Conservation (phyloP, 148 eudicot genomes). For the Silene latifolia region DNA sequence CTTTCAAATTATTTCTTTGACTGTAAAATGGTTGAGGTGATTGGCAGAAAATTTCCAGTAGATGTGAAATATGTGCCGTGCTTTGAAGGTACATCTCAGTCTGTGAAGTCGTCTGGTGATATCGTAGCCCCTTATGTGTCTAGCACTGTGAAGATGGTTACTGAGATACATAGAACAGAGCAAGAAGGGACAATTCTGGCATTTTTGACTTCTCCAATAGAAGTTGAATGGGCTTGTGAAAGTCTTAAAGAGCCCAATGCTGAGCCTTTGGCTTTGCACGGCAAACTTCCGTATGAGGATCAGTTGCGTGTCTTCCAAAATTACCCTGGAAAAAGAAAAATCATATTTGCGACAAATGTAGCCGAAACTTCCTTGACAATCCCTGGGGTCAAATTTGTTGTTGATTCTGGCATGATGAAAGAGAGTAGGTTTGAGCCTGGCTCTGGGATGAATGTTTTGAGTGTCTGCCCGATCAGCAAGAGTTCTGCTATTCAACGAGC, state of each 20-base stretch:
- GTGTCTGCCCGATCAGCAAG: conserved; percentile 73
- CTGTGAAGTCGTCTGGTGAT: conserved; percentile 19
- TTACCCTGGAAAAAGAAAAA: conserved; percentile 67
- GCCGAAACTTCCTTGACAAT: conserved; percentile 97
- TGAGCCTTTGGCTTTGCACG: conserved; percentile 71
- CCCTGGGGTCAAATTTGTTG: conserved; percentile 85
- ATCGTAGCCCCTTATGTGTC: conserved; percentile 50
- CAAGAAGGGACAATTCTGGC: conserved; percentile 80
- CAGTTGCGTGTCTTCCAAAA: conserved; percentile 62
- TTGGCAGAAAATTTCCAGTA: conserved; percentile 83
- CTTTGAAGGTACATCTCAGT: conserved; percentile 32
- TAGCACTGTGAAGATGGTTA: conserved; percentile 54
- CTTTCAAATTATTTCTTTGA: conserved; percentile 76
- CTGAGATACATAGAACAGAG: conserved; percentile 66
- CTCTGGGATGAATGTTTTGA: conserved; percentile 87
- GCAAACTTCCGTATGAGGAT: conserved; percentile 74
- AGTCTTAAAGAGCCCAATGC: conserved; percentile 41
- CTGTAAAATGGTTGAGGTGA: conserved; percentile 58
- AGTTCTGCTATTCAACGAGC: conserved; percentile 93
- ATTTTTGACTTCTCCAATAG: conserved; percentile 81
- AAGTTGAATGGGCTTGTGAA: conserved; percentile 96
- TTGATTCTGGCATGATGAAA: conserved; percentile 90
- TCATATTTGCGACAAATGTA: conserved; percentile 87
- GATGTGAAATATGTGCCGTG: conserved; percentile 66
- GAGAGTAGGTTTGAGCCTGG: conserved; percentile 82